A percentile compares a stretch with the other conserved stretches of the same genome.
These are phyloP conservation scores for Fusarium floridanum DNA, from an alignment of 2,329 filamentous ascomycete genomes.

Conservation along the genomic window DNA sequence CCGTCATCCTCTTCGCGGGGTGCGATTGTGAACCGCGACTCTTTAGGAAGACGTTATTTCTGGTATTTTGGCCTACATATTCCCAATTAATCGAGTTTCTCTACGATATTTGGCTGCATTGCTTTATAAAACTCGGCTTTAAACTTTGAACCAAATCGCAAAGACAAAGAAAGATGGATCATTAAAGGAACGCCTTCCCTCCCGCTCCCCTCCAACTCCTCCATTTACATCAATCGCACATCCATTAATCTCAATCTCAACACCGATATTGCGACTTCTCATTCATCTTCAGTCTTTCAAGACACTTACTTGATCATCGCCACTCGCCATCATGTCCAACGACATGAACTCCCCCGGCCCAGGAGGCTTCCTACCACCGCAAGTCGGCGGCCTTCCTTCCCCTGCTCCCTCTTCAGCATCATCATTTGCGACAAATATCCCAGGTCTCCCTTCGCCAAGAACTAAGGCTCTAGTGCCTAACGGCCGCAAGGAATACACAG, in stretches of 20 bases:
- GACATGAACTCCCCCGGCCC: constrained; percentile 43
- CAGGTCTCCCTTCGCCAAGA: constrained; percentile 67
- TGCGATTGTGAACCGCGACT: constrained; percentile 1
- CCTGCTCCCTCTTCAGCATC: constrained; percentile 65
- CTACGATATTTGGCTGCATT: neutral
- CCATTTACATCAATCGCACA: neutral
- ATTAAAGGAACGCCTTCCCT: neutral
- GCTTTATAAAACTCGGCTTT: neutral
- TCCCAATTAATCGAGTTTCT: neutral
- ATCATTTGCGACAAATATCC: constrained; percentile 55
- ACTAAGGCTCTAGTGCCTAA: constrained; percentile 65
- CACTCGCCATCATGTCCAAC: neutral
- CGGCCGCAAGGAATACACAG: constrained; percentile 71
- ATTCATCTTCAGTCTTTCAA: neutral
- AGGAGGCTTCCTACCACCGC: constrained; percentile 66
- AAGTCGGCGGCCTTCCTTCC: constrained; percentile 60
- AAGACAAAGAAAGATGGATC: constrained; percentile 1
- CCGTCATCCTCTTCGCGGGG: constrained; percentile 16
- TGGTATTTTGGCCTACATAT: neutral
- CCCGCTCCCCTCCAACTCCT: neutral
- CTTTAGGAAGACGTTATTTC: neutral
- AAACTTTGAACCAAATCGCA: neutral
- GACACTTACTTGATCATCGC: neutral
- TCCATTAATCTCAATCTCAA: neutral
- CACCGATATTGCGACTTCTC: neutral